Evolutionary conservation across 441 rosid species (phyloP).

Genomic region (Francoa sonchifolia): DNA sequence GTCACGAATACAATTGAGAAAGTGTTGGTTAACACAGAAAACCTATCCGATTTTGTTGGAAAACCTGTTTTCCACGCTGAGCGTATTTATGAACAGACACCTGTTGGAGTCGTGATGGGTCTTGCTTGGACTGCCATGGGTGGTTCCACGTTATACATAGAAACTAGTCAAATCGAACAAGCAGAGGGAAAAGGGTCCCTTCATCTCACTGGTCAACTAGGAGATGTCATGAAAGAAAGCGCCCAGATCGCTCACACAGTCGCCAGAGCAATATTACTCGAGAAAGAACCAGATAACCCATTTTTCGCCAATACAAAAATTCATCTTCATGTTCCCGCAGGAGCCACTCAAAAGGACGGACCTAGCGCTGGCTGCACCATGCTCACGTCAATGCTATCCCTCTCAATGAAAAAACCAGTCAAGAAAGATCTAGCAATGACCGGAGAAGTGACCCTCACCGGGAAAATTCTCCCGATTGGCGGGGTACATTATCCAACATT

Average conservation of each 20-base stretch:
- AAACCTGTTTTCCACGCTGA: slow-evolving; percentile 87
- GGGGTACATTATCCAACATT: slow-evolving; percentile 44
- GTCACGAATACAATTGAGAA: slow-evolving; percentile 32
- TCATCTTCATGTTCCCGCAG: slow-evolving; percentile 92
- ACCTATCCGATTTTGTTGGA: slow-evolving; percentile 72
- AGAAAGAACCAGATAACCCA: slow-evolving; percentile 47
- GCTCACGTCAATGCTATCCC: slow-evolving; percentile 85
- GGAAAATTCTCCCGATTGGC: slow-evolving; percentile 83
- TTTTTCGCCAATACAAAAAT: slow-evolving; percentile 70
- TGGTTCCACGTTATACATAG: slow-evolving; percentile 83
- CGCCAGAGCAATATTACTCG: slow-evolving; percentile 46
- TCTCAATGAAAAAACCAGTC: slow-evolving; percentile 63
- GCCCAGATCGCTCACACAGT: slow-evolving; percentile 85
- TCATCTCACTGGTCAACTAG: slow-evolving; percentile 69
- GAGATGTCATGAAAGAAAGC: slow-evolving; percentile 97
- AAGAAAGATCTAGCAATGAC: slow-evolving; percentile 90
- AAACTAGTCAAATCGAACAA: slow-evolving; percentile 67
- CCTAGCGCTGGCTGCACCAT: slow-evolving; percentile 97
- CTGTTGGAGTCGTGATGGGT: slow-evolving; percentile 92
- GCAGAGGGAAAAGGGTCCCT: slow-evolving; percentile 75
- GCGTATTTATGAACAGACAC: slow-evolving; percentile 67
- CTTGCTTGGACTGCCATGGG: slow-evolving; percentile 99
- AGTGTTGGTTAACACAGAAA: slow-evolving; percentile 52
- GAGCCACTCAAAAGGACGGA: slow-evolving; percentile 87
- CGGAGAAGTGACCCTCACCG: slow-evolving; percentile 77